Evolutionary conservation across 352 stramenopile genomes (phyloP).

Genomic region (Phytophthora sp.): DNA sequence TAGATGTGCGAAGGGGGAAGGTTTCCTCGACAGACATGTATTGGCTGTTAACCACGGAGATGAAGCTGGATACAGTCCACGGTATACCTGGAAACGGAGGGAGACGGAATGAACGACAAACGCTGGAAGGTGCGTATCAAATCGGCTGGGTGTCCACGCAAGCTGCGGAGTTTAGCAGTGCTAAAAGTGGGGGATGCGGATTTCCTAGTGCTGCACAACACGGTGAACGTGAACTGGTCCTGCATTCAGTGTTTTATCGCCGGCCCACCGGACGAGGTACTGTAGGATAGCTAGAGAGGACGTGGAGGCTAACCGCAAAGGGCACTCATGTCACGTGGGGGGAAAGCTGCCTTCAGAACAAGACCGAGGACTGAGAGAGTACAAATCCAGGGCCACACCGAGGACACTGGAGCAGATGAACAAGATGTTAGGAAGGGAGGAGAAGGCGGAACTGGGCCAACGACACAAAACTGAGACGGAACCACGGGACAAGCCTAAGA

Average conservation of each 20-base stretch:
- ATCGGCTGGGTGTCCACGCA: not conserved
- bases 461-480: too few species aligned
- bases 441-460: too few species aligned
- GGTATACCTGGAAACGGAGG: not conserved
- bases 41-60: not conserved
- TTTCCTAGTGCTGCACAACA: not conserved
- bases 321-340: too few species aligned
- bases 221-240: not conserved
- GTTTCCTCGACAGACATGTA: not conserved
- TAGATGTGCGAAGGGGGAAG: not conserved
- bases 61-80: not conserved
- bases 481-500: too few species aligned
- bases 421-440: too few species aligned
- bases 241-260: not conserved
- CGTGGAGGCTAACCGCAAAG: too few species aligned
- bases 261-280: not conserved
- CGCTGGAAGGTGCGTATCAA: not conserved
- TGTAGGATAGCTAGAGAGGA: not conserved
- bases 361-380: too few species aligned
- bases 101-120: not conserved
- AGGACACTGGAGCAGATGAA: too few species aligned
- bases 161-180: not conserved
- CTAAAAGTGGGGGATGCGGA: not conserved
- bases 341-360: too few species aligned
- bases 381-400: too few species aligned